Conservation (phyloP, 768 basidiomycete genomes). For the Suillus subaureus region DNA sequence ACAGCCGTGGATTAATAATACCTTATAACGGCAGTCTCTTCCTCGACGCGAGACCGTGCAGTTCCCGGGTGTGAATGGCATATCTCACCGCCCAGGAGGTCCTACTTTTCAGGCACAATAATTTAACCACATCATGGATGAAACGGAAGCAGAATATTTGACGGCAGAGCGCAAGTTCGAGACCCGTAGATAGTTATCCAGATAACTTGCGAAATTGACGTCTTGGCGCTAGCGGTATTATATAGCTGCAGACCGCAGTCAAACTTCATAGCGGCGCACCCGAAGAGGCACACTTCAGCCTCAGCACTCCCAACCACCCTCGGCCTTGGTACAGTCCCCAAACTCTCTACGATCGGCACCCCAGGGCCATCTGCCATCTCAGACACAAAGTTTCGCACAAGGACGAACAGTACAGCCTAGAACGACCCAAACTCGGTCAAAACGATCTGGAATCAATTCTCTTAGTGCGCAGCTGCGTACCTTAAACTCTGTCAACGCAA, state of each 20-base stretch:
- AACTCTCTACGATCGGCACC: constrained; percentile 33
- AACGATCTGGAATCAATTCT: too few species aligned
- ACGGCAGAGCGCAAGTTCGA: background rate
- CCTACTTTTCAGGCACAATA: background rate
- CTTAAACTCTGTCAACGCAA: constrained; percentile 47
- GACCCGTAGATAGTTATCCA: background rate
- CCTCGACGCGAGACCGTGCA: background rate
- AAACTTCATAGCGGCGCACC: constrained; percentile 7
- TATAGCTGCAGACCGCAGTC: background rate
- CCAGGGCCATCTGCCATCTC: constrained; percentile 38
- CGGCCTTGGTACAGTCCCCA: constrained; percentile 36
- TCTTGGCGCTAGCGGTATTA: background rate
- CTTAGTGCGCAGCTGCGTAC: constrained; percentile 18
- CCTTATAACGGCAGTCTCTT: background rate
- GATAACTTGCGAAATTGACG: background rate
- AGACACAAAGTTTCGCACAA: constrained; percentile 41
- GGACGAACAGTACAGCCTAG: constrained; percentile 38
- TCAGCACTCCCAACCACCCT: constrained; percentile 27
- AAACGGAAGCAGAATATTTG: background rate
- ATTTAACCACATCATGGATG: background rate
- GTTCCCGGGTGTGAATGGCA: too few species aligned
- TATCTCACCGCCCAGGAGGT: too few species aligned
- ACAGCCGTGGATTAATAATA: background rate
- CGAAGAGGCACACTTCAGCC: constrained; percentile 18
- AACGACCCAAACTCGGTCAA: background rate